phyloP scores from a whole-genome alignment of 768 basidiomycete genomes.

The Suillus discolor region DNA sequence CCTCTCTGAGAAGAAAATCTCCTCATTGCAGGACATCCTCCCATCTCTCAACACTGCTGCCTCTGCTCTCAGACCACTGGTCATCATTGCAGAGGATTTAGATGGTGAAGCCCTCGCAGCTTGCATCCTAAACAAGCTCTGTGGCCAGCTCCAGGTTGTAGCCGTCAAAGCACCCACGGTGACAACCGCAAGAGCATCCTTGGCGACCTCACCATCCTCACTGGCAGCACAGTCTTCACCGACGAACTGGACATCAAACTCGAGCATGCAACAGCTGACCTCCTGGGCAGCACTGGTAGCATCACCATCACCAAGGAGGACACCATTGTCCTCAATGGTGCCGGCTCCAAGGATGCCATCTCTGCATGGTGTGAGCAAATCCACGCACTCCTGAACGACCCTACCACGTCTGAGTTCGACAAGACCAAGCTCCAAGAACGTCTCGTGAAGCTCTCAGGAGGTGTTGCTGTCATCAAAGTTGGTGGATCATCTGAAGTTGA shows the following conservation, averaged over 20 bases:
- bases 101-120: slow-evolving; percentile 98
- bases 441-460: slow-evolving; percentile 92
- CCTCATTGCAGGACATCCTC: slow-evolving; percentile 90
- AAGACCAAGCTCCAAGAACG: slow-evolving; percentile 94
- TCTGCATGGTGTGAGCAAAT: slow-evolving; percentile 96
- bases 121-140: slow-evolving; percentile 98
- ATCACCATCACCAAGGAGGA: slow-evolving; percentile 98
- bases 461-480: slow-evolving; percentile 98
- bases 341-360: slow-evolving; percentile 88
- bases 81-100: slow-evolving; percentile 97
- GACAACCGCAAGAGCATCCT: slow-evolving; percentile 99
- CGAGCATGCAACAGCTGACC: slow-evolving; percentile 83
- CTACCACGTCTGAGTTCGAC: slow-evolving; percentile 91
- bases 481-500: slow-evolving; percentile 94
- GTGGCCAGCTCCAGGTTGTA: slow-evolving; percentile 91
- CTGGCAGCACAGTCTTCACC: slow-evolving; percentile 97
- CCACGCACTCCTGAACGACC: slow-evolving; percentile 77
- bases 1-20: slow-evolving; percentile 98
- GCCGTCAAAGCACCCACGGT: slow-evolving; percentile 97
- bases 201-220: slow-evolving; percentile 95
- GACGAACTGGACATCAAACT: slow-evolving; percentile 97
- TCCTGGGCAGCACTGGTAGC: slow-evolving; percentile 89
- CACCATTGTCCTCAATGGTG: slow-evolving; percentile 94
- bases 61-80: slow-evolving; percentile 82
- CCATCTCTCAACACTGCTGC: slow-evolving; percentile 85